Base-by-base conservation (phyloP, 768 basidiomycete species). In the Mycena venus region DNA sequence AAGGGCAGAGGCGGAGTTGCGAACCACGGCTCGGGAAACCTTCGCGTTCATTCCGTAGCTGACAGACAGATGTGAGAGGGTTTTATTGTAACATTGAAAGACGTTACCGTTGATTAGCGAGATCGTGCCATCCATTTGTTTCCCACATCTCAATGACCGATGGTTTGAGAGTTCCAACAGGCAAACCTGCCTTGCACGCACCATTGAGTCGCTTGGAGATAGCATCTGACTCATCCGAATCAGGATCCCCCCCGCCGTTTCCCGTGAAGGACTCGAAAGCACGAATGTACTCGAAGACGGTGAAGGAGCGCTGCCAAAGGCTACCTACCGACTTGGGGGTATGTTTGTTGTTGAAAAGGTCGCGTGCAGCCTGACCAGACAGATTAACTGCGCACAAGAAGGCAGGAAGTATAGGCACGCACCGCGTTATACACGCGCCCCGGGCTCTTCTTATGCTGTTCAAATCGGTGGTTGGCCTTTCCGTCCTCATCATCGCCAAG, bases 221-320 rank as follows among this genome's bases (percentile, higher is more conserved):
- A 8, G 59, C 68, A 6, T 23, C 8, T 6, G 68, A 59, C 31
- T 69, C 47, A 11, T 69, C 68, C 3, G 61, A 62, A 40, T 70
- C 69, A 2, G 69, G 25, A 55, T 70, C 69, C 6, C 69, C 69
- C 1, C 69, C 69, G 15, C 69, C 69, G 21, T 70, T 70, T 1
- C 69, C 69, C 2, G 69, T 70, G 51, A 63, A 70, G 19, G 19
- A 27, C n/a, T 70, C 69, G 23, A 70, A 63, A 3, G 69, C 61
- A 21, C 38, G 11, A 27, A 70, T 70, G 32, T 49, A 70, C 7
- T 8, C 19, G n/a, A 42, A 70, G 4, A 51, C 63, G 1, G 53
- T 61, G 2, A 63, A 15, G 3, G 69, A 51, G 1, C 61, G 69
- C 21, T 15, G 14, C 25, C 40, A 70, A 0, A 70, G n/a, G 34